Evolutionary conservation across 2,329 filamentous ascomycete genomes (phyloP).

Genomic region (Aureobasidium sp.): DNA sequence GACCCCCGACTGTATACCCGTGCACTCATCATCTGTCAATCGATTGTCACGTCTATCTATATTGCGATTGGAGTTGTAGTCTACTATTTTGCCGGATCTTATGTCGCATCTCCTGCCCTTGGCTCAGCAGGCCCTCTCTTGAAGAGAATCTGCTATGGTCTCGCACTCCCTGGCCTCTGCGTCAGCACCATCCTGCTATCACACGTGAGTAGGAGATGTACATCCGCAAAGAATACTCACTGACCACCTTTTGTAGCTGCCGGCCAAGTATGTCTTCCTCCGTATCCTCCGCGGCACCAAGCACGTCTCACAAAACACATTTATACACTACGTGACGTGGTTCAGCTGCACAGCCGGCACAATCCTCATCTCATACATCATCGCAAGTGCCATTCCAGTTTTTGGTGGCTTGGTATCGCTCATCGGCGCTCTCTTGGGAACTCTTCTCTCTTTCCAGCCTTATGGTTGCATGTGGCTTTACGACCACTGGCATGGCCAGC

Average conservation of each 20-base stretch:
- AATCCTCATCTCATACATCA: conserved; percentile 23
- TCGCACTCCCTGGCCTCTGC: conserved; percentile 22
- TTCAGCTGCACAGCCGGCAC: conserved; percentile 18
- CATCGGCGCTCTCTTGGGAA: conserved; percentile 24
- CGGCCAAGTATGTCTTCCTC: conserved; percentile 26
- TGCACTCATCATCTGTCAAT: conserved; percentile 27
- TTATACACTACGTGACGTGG: conserved; percentile 19
- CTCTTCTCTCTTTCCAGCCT: conserved; percentile 23
- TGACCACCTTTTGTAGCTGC: not conserved
- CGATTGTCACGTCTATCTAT: conserved; percentile 25
- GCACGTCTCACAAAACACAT: conserved; percentile 21
- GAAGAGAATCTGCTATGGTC: conserved; percentile 42
- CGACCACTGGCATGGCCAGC: conserved; percentile 32
- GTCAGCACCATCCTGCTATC: conserved; percentile 21
- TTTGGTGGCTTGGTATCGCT: conserved; percentile 23
- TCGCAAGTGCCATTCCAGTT: conserved; percentile 24
- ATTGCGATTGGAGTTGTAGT: conserved; percentile 36
- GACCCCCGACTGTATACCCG: conserved; percentile 29
- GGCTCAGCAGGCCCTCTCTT: conserved; percentile 38
- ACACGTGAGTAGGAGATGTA: conserved; percentile 7
- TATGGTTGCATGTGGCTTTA: conserved; percentile 40
- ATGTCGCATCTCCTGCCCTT: conserved; percentile 42
- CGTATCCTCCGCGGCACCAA: conserved; percentile 23
- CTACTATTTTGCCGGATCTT: conserved; percentile 42
- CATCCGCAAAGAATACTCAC: not conserved